Percentiles rank a stretch among this genome's conserved stretches.
phyloP scores from a whole-genome alignment of 805 yeast species.

The Debaryomyces hansenii region DNA sequence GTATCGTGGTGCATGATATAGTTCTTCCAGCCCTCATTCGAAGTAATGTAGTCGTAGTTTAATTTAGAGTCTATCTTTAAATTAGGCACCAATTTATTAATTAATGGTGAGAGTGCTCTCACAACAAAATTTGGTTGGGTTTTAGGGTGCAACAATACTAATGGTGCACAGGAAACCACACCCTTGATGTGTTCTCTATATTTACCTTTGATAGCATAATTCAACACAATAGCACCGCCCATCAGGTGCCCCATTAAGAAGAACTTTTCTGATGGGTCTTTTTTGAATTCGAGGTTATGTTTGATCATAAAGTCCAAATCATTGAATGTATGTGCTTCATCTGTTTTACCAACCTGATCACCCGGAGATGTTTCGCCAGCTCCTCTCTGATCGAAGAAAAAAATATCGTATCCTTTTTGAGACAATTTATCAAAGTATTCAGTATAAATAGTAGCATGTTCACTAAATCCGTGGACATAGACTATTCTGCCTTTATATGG shows the following conservation, averaged over 20 bases:
- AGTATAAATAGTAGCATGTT: conserved; percentile 49
- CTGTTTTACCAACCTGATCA: conserved; percentile 52
- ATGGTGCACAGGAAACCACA: conserved; percentile 58
- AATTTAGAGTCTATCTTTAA: conserved; percentile 56
- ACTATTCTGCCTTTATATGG: conserved; percentile 53
- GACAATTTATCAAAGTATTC: conserved; percentile 55
- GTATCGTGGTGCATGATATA: conserved; percentile 41
- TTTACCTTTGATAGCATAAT: conserved; percentile 60
- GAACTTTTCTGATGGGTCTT: conserved; percentile 37
- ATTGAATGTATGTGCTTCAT: conserved; percentile 54
- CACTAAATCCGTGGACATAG: conserved; percentile 73
- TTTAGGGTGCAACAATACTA: conserved; percentile 55
- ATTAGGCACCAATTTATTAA: conserved; percentile 43
- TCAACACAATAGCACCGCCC: conserved; percentile 76
- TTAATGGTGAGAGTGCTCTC: conserved; percentile 41
- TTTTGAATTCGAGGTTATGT: conserved; percentile 36
- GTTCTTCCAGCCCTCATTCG: conserved; percentile 45
- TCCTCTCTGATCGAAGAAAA: conserved; percentile 75
- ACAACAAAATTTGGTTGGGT: conserved; percentile 53
- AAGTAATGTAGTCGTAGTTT: conserved; percentile 53
- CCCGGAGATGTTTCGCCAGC: conserved; percentile 66
- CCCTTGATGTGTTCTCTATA: conserved; percentile 46
- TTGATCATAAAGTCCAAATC: conserved; percentile 62
- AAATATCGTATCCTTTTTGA: conserved; percentile 58
- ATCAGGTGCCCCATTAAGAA: conserved; percentile 70